Base-by-base conservation (phyloP, 2,329 filamentous ascomycete genomes). In the Fulvia fulva region DNA sequence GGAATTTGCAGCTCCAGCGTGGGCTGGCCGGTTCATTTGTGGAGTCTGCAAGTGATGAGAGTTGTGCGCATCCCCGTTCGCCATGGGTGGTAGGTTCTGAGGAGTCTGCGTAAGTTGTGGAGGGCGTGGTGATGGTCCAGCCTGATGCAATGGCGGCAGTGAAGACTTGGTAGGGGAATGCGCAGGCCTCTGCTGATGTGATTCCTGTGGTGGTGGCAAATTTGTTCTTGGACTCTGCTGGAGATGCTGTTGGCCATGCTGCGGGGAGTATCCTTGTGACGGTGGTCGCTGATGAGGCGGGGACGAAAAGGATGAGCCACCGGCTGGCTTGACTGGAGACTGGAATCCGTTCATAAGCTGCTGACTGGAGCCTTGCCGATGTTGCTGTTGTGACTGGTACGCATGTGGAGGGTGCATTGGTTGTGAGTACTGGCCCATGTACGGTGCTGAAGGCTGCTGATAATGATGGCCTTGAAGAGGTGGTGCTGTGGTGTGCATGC, bases 101-200 rank as follows among this genome's bases (percentile, higher is more conserved):
- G 61, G 58, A 3, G 58, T 57, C n/a, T 58, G 61, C 37, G 50
- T 53, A 8, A 55, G 22, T 3, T 60, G 60, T 16, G 54, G 47
- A 22, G 37, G 50, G 51, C 54, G 46, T 43, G 56, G 51, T 19
- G 53, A 57, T 14, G 56, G 51, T 45, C 34, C 30, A 19, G 23
- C 21, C 34, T 57, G 57, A 14, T 46, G 47, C 25, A 22, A 6
- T 19, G 53, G 45, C 12, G 58, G 56, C 8, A 70, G 71, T 16
- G 70, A 71, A 5, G 66, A 68, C 45, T 73, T 73, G 1, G 67
- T 59, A 1, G 71, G 71, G 2, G 71, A 73, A 32, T 63, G 63
- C 14, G 59, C 63, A 19, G 63, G 55, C 12, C 56, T 60, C 30
- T 57, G 57, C 16, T 51, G 60, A 45, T 58, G 61, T 50, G 50